These are phyloP conservation scores for Breviolum minutum DNA, from an alignment of 73 alveolate species.

Conservation along the genomic window DNA sequence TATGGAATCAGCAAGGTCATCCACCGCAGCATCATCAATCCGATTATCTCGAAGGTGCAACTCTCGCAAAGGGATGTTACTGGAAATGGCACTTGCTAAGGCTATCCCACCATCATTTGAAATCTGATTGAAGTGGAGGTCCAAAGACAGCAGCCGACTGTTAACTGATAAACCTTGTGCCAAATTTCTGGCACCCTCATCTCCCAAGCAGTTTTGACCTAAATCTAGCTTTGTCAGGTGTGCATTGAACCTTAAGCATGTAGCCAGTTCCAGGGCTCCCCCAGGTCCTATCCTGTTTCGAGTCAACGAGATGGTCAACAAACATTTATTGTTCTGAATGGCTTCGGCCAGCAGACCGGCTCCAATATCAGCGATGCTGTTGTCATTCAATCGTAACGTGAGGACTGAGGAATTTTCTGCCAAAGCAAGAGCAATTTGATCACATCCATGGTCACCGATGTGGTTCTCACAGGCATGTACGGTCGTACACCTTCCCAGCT, in stretches of 20 bases:
- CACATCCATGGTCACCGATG: conserved; percentile 16
- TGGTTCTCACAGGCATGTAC: conserved; percentile 79
- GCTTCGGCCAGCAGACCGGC: conserved; percentile 55
- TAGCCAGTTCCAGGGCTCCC: conserved; percentile 2
- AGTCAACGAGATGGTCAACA: conserved; percentile 5
- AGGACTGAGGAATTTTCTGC: conserved; percentile 23
- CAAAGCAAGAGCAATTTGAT: conserved; percentile 45
- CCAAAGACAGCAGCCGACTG: neutral
- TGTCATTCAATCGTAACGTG: conserved; percentile 51
- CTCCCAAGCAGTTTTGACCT: conserved; percentile 24
- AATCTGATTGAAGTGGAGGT: conserved; percentile 31
- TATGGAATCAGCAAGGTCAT: conserved; percentile 3
- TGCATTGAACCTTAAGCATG: neutral
- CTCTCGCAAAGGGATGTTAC: neutral
- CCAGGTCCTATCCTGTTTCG: conserved; percentile 47
- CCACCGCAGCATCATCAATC: conserved; percentile 37
- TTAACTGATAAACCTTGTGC: neutral
- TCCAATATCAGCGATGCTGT: conserved; percentile 28
- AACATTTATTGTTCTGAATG: neutral
- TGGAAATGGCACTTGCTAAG: neutral
- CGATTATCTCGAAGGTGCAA: conserved; percentile 31
- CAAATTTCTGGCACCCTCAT: conserved; percentile 14
- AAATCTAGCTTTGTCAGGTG: conserved; percentile 37
- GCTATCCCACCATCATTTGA: neutral
- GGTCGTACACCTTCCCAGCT: neutral